These are phyloP conservation scores for Lantana camara DNA, from an alignment of 257 asterid genomes.

Conservation along the genomic window DNA sequence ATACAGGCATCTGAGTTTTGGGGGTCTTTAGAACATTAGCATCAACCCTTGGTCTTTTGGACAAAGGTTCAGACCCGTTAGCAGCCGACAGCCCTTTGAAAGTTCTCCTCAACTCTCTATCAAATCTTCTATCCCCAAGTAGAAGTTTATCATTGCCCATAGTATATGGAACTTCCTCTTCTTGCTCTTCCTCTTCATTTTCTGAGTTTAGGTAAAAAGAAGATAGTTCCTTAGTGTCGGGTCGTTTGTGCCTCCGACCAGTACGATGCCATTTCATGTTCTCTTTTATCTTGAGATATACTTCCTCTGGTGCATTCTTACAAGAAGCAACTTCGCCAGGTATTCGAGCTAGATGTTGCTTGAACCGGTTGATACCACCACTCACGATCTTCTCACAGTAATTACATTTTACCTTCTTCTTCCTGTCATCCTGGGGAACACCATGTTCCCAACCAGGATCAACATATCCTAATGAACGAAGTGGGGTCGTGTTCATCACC, in stretches of 20 bases:
- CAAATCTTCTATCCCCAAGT: conserved; percentile 56
- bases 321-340: conserved; percentile 97
- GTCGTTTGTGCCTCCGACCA: conserved; percentile 80
- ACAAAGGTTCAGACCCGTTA: conserved; percentile 47
- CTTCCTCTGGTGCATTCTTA: conserved; percentile 90
- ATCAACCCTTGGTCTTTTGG: conserved; percentile 64
- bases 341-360: conserved; percentile 91
- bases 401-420: conserved; percentile 91
- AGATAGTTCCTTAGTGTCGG: conserved; percentile 61
- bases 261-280: conserved; percentile 98
- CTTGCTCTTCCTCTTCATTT: conserved; percentile 71
- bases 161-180: conserved; percentile 56
- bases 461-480: conserved; percentile 82
- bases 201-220: conserved; percentile 62
- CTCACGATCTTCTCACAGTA: conserved; percentile 92
- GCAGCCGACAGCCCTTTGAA: conserved; percentile 50
- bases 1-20: conserved; percentile 45
- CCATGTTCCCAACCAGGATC: conserved; percentile 99
- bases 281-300: conserved; percentile 78
- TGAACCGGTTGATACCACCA: conserved; percentile 91
- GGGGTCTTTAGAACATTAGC: conserved; percentile 45
- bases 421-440: conserved; percentile 90
- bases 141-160: conserved; percentile 49
- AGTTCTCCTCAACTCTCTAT: conserved; percentile 52
- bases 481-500: conserved; percentile 68